A percentile compares a stretch with the other conserved stretches of the same genome.
These are phyloP conservation scores for Tubosaeta sp. DNA, from an alignment of 768 basidiomycete species.

Conservation along the genomic window DNA sequence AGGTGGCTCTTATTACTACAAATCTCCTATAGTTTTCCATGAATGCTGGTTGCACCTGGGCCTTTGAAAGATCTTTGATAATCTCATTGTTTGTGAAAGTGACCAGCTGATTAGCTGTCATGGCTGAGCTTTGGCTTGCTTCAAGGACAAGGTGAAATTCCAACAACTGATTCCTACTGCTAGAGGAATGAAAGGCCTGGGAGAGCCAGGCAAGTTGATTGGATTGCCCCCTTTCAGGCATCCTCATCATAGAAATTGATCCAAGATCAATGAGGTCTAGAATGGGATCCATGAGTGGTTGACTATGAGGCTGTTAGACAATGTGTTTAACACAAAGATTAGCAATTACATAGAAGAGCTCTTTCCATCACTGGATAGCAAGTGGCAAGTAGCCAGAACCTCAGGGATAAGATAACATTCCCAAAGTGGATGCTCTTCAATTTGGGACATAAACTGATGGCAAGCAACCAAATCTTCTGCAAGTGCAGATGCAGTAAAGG, in stretches of 20 bases:
- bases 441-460: constrained; percentile 43
- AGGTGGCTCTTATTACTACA: constrained; percentile 48
- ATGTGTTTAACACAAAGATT: not conserved
- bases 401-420: constrained; percentile 61
- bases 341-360: constrained; percentile 8
- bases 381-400: constrained; percentile 46
- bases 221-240: constrained; percentile 39
- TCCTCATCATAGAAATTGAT: constrained; percentile 46
- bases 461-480: constrained; percentile 48
- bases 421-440: constrained; percentile 65
- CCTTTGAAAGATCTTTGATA: constrained; percentile 41
- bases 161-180: constrained; percentile 36
- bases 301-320: constrained; percentile 1
- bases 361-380: constrained; percentile 6
- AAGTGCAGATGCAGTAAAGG: constrained; percentile 63
- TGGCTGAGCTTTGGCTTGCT: constrained; percentile 24
- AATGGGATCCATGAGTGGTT: constrained; percentile 18
- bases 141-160: constrained; percentile 35
- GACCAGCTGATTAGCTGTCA: constrained; percentile 32
- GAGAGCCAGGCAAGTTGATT: constrained; percentile 24
- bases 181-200: constrained; percentile 13
- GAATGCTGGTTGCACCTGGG: constrained; percentile 62
- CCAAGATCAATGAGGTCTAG: constrained; percentile 46
- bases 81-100: constrained; percentile 44
- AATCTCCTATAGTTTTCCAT: constrained; percentile 63